Evolutionary conservation across 805 yeast species (phyloP).

Genomic region (Candida coleopterorum): DNA sequence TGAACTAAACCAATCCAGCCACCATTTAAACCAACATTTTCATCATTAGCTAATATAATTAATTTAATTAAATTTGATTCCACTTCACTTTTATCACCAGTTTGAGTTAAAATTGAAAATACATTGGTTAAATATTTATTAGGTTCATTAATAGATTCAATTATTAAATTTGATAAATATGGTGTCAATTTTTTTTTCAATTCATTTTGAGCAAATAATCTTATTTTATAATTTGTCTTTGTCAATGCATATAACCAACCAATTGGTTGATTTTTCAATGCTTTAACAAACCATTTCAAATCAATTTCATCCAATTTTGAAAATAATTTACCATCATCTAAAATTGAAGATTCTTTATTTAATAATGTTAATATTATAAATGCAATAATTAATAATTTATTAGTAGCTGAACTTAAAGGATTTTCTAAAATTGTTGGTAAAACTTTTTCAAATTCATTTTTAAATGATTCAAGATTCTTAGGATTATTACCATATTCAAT

Average conservation of each 20-base stretch:
- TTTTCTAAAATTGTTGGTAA: conserved; percentile 42
- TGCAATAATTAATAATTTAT: conserved; percentile 49
- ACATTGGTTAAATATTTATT: conserved; percentile 11
- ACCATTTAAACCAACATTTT: conserved; percentile 28
- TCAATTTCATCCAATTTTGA: conserved; percentile 46
- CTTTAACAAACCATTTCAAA: conserved; percentile 48
- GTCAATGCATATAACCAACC: conserved; percentile 42
- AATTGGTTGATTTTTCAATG: conserved; percentile 23
- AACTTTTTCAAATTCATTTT: conserved; percentile 21
- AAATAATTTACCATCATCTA: conserved; percentile 44
- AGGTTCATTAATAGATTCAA: conserved; percentile 35
- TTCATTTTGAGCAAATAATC: conserved; percentile 28
- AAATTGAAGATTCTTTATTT: conserved; percentile 27
- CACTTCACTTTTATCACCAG: conserved; percentile 12
- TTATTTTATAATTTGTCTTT: conserved; percentile 34
- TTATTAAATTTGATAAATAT: conserved; percentile 39
- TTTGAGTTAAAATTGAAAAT: conserved; percentile 22
- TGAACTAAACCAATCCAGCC: conserved; percentile 80
- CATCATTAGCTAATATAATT: conserved; percentile 26
- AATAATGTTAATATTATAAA: conserved; percentile 40
- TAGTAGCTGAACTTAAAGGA: conserved; percentile 51
- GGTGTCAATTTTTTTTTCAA: conserved; percentile 22
- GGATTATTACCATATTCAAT: conserved; percentile 38
- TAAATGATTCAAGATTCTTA: conserved; percentile 13
- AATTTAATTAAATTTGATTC: conserved; percentile 17